phyloP scores from a whole-genome alignment of 495 filamentous ascomycete species.

The Bryoglossum gracile region DNA sequence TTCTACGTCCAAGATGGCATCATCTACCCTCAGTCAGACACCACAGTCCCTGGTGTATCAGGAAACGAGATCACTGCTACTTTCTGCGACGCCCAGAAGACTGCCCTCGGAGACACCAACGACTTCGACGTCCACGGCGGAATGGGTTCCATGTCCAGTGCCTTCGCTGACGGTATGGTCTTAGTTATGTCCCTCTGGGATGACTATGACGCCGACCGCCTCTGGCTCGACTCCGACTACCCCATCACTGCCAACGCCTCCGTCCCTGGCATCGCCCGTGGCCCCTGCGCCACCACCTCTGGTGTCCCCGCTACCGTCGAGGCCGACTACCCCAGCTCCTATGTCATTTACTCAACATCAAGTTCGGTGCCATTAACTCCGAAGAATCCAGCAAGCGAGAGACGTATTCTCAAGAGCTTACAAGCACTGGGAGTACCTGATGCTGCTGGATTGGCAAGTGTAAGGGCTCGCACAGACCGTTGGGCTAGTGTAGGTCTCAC shows the following conservation, averaged over 20 bases:
- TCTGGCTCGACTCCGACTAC: slow-evolving; percentile 75
- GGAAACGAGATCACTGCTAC: slow-evolving; percentile 50
- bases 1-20: slow-evolving; percentile 44
- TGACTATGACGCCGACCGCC: slow-evolving; percentile 67
- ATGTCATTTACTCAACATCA: slow-evolving; percentile 62
- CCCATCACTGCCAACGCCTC: slow-evolving; percentile 45
- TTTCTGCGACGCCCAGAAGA: slow-evolving; percentile 57
- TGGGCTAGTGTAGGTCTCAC: slow-evolving; percentile 1
- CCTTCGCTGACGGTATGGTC: slow-evolving; percentile 52
- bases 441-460: slow-evolving; percentile 1
- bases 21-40: slow-evolving; percentile 28
- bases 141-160: slow-evolving; percentile 46
- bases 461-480: slow-evolving; percentile 7
- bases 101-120: slow-evolving; percentile 48
- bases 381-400: too few species aligned
- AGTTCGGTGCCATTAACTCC: slow-evolving; percentile 57
- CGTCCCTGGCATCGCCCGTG: slow-evolving; percentile 59
- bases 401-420: too few species aligned
- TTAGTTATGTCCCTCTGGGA: slow-evolving; percentile 64
- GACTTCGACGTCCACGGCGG: slow-evolving; percentile 51
- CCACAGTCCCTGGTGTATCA: slow-evolving; percentile 44
- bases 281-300: slow-evolving; percentile 54
- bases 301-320: slow-evolving; percentile 57
- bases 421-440: slow-evolving; percentile 14
- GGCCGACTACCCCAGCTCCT: slow-evolving; percentile 43